phyloP scores from a whole-genome alignment of 441 rosid genomes.

The Erodium moschatum region DNA sequence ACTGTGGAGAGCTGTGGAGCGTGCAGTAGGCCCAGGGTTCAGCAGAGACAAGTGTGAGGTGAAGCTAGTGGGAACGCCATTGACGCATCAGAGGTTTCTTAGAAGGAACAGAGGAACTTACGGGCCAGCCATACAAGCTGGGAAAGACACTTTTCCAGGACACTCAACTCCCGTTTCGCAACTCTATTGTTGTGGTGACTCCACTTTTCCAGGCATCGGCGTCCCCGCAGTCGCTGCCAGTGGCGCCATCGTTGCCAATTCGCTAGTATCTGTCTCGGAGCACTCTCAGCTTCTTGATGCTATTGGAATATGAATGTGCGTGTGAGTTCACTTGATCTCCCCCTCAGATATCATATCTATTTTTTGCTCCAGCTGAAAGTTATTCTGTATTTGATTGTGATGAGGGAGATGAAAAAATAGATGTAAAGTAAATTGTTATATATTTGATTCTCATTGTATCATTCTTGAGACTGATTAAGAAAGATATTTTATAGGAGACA shows the following conservation, averaged over 20 bases:
- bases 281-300: slow-evolving; percentile 39
- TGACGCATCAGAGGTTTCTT: slow-evolving; percentile 71
- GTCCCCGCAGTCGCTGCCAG: slow-evolving; percentile 95
- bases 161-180: slow-evolving; percentile 73
- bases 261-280: slow-evolving; percentile 32
- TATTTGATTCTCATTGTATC: no score
- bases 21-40: slow-evolving; percentile 65
- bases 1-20: slow-evolving; percentile 82
- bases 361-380: no score
- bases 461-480: no score
- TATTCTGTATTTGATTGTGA: no score
- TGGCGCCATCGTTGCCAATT: slow-evolving; percentile 58
- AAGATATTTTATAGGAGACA: no score
- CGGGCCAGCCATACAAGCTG: slow-evolving; percentile 80
- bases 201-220: slow-evolving; percentile 88
- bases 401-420: no score
- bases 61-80: slow-evolving; percentile 77
- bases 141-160: slow-evolving; percentile 68
- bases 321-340: background rate
- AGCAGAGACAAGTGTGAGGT: slow-evolving; percentile 67
- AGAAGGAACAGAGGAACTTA: slow-evolving; percentile 74
- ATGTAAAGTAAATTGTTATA: no score
- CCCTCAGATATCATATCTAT: no score
- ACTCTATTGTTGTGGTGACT: slow-evolving; percentile 81
- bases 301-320: slow-evolving; percentile 24